A percentile compares a stretch with the other conserved stretches of the same genome.
phyloP scores from a whole-genome alignment of 768 basidiomycete species.

The Mrakia frigida region DNA sequence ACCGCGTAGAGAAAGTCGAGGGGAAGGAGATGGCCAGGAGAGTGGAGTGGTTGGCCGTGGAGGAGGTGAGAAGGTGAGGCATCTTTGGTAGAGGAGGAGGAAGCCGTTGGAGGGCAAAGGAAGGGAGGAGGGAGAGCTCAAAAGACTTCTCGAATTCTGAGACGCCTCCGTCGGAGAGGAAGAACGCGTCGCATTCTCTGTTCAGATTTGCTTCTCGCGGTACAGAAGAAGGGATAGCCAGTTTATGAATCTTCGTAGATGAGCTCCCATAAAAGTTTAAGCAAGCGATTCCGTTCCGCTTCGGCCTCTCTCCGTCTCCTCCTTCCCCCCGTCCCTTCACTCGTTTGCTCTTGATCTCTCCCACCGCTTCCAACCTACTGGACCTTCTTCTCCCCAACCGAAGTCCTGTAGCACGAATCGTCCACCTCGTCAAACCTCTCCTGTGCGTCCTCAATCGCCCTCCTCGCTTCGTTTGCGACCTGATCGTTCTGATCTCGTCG shows the following conservation, averaged over 20 bases:
- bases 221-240: too few species aligned
- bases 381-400: background rate
- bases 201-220: too few species aligned
- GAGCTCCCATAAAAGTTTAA: too few species aligned
- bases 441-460: background rate
- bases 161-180: too few species aligned
- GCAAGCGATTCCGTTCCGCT: too few species aligned
- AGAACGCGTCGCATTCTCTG: too few species aligned
- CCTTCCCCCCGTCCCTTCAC: too few species aligned
- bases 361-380: too few species aligned
- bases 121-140: background rate
- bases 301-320: too few species aligned
- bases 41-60: background rate
- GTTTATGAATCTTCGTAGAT: too few species aligned
- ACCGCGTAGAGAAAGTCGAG: background rate
- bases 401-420: background rate
- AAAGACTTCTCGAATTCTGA: background rate
- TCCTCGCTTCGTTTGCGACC: background rate
- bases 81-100: background rate
- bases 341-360: too few species aligned
- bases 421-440: background rate
- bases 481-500: constrained; percentile 12
- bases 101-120: background rate
- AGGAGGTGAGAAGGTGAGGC: constrained; percentile 24
- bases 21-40: constrained; percentile 12